Evolutionary conservation across 2,329 filamentous ascomycete genomes (phyloP).

Genomic region (Claviceps sp.): DNA sequence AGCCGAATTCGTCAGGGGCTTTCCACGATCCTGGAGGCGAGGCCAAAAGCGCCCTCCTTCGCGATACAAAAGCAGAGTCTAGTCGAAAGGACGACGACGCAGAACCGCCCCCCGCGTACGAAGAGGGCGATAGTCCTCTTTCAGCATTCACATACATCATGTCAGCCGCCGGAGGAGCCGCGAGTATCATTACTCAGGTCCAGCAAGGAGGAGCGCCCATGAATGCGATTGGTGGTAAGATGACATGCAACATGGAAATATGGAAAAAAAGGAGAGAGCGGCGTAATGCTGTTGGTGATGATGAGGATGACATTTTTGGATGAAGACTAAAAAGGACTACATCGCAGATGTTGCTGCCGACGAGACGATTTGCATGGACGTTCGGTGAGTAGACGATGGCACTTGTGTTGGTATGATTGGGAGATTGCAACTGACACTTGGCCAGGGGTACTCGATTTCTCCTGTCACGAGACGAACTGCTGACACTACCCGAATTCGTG

Average conservation of each 20-base stretch:
- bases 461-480: conserved; percentile 82
- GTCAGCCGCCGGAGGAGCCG: conserved; percentile 90
- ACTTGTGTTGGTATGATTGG: background rate
- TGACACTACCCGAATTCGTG: conserved; percentile 94
- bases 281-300: background rate
- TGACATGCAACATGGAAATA: background rate
- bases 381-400: conserved; percentile 51
- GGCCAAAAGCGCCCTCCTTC: conserved; percentile 74
- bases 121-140: conserved; percentile 86
- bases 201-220: conserved; percentile 85
- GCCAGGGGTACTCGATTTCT: conserved; percentile 81
- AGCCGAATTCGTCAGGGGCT: conserved; percentile 22
- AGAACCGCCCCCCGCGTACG: conserved; percentile 92
- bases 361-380: conserved; percentile 88
- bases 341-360: conserved; percentile 63
- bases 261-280: background rate
- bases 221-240: conserved; percentile 72
- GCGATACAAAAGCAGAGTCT: conserved; percentile 64
- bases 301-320: too few relatives aligned
- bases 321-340: background rate
- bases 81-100: conserved; percentile 68
- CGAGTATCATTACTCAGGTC: conserved; percentile 98
- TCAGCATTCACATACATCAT: conserved; percentile 91
- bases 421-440: conserved; percentile 16
- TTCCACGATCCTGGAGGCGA: conserved; percentile 48